Base-by-base conservation (phyloP, 2,329 filamentous ascomycete genomes). In the Gnomoniopsis smithogilvyi region DNA sequence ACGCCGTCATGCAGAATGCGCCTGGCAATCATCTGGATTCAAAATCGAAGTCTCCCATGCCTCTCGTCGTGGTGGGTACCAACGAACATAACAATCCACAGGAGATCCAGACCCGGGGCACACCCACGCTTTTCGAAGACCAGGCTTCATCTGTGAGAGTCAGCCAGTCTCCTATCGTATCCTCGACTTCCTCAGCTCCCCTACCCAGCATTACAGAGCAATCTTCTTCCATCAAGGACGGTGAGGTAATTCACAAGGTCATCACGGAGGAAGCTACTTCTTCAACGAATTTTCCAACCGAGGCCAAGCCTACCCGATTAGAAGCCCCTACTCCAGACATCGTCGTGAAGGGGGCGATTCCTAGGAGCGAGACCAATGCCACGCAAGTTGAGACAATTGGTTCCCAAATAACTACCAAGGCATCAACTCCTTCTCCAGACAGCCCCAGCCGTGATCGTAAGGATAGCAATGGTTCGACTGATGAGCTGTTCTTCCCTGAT, bases 161-260 rank as follows among this genome's bases (percentile, higher is more conserved):
- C 19, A 22, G 36, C 3, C 15, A 48, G 7, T 33, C 55, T n/a
- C 24, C 34, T 10, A 10, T 51, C 7, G 22, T 33, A 17, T 7
- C 34, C 19, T 19, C 33, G 2, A 33, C 45, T 17, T 22, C 46
- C 15, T 55, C 19, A 30, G 17, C 53, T 21, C 21, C 34, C 30
- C 54, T 60, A 26, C 36, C 49, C 24, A 60, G 56, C n/a, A 62
- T 62, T 10, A 53, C 57, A n/a, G 60, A 62, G 38, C 49, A 60
- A 30, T 21, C 53, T 30, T 14, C 49, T 33, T 17, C 53, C 21
- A 14, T 21, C 30, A 56, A 52, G 34, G 7, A 43, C 24, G 47
- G 30, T 4, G 46, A 49, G 2, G 45, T 46, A 4, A 30, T 30
- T 30, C 26, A 30, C 26, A 30, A 30, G 26, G 26, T 4, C 26